Evolutionary conservation across 176 grass and related monocot genomes (phyloP).

Genomic region (Pharus latifolius): DNA sequence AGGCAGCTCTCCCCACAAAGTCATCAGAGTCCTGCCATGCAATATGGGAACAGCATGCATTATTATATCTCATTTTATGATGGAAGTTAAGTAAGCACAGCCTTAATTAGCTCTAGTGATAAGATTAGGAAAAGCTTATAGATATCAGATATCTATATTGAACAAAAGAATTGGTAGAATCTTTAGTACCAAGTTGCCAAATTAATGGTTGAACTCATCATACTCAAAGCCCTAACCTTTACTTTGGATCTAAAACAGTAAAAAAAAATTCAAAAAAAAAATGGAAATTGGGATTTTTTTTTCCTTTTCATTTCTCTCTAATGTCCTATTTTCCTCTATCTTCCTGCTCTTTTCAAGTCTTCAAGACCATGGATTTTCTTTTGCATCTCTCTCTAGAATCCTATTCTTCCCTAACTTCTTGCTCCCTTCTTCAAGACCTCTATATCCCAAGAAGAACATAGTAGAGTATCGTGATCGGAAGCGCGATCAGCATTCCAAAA

Average conservation of each 20-base stretch:
- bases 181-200: slow-evolving; percentile 32
- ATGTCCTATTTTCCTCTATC: slow-evolving; percentile 27
- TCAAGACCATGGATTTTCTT: slow-evolving; percentile 1
- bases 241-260: slow-evolving; percentile 50
- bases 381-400: slow-evolving; percentile 1
- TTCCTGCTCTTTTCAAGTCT: slow-evolving; percentile 24
- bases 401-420: slow-evolving; percentile 7
- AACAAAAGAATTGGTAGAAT: slow-evolving; percentile 27
- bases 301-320: slow-evolving; percentile 34
- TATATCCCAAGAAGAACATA: slow-evolving; percentile 92
- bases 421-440: slow-evolving; percentile 8
- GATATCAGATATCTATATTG: slow-evolving; percentile 6
- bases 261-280: slow-evolving; percentile 19
- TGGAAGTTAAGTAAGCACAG: neutral
- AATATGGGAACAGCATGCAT: slow-evolving; percentile 11
- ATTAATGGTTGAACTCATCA: slow-evolving; percentile 13
- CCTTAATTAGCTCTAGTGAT: neutral
- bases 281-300: slow-evolving; percentile 5
- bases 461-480: slow-evolving; percentile 92
- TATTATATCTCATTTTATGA: slow-evolving; percentile 15
- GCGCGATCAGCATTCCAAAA: slow-evolving; percentile 88
- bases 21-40: slow-evolving; percentile 21
- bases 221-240: slow-evolving; percentile 39
- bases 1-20: slow-evolving; percentile 22
- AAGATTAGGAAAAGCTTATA: slow-evolving; percentile 16